phyloP scores from a whole-genome alignment of 2,329 filamentous ascomycete species.

The Cadophora sp. region DNA sequence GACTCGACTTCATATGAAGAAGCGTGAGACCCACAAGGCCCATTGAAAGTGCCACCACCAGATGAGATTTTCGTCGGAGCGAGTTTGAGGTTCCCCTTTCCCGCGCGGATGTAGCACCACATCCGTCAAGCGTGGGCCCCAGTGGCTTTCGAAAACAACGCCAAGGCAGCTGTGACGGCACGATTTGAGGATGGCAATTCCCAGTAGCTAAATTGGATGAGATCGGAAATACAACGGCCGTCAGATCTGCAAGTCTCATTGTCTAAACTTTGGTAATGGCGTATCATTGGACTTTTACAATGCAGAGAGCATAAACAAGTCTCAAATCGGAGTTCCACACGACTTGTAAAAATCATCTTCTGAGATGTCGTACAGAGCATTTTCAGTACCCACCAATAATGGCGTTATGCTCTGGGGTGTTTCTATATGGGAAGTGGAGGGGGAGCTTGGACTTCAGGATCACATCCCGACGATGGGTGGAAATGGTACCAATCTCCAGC shows the following conservation, averaged over 20 bases:
- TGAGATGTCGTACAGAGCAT: not conserved
- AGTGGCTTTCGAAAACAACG: not conserved
- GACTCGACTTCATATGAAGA: slow-evolving; percentile 1
- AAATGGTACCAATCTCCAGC: not conserved
- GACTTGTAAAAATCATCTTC: not conserved
- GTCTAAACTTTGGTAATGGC: not conserved
- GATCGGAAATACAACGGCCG: not conserved
- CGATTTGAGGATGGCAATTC: not conserved
- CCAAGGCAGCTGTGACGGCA: not conserved
- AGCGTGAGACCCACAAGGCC: not conserved
- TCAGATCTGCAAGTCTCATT: not conserved
- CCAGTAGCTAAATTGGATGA: not conserved
- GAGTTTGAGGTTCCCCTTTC: not conserved
- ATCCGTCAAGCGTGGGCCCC: not conserved
- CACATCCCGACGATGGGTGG: not conserved
- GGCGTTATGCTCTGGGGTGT: slow-evolving; percentile 5
- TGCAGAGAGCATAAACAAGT: not conserved
- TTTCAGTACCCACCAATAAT: not conserved
- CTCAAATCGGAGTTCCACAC: not conserved
- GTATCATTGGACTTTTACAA: not conserved
- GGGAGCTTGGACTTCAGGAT: not conserved
- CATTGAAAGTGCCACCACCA: not conserved
- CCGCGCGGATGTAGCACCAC: not conserved
- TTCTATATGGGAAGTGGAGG: not conserved
- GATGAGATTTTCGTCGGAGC: not conserved